These are phyloP conservation scores for Paramecium sexaurelia DNA, from an alignment of 73 alveolate genomes.

Conservation along the genomic window DNA sequence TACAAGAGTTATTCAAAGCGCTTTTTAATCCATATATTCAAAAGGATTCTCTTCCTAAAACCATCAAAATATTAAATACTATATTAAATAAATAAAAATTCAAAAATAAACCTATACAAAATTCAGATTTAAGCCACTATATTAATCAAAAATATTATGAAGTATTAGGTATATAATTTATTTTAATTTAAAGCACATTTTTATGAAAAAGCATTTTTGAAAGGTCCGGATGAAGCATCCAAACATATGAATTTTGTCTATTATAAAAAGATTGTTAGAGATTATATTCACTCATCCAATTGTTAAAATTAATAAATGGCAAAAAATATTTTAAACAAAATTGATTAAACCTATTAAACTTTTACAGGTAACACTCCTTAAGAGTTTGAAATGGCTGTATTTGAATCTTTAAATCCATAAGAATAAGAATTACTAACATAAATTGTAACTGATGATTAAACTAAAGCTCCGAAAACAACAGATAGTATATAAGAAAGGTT, in stretches of 20 bases:
- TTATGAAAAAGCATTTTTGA: conserved; percentile 29
- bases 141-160: neutral
- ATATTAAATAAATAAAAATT: neutral
- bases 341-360: neutral
- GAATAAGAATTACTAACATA: neutral
- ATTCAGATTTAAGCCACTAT: neutral
- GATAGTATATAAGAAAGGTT: neutral
- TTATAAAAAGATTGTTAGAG: neutral
- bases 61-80: neutral
- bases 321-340: neutral
- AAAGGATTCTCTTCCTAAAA: neutral
- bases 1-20: neutral
- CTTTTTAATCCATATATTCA: neutral
- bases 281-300: neutral
- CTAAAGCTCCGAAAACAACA: neutral
- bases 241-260: neutral
- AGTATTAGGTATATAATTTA: neutral
- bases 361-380: neutral
- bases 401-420: neutral
- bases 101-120: neutral
- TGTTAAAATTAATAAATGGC: neutral
- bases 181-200: neutral
- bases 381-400: neutral
- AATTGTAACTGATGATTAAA: neutral
- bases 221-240: neutral